Conservation (phyloP, 306 rosid genomes). For the Casuarina glauca region DNA sequence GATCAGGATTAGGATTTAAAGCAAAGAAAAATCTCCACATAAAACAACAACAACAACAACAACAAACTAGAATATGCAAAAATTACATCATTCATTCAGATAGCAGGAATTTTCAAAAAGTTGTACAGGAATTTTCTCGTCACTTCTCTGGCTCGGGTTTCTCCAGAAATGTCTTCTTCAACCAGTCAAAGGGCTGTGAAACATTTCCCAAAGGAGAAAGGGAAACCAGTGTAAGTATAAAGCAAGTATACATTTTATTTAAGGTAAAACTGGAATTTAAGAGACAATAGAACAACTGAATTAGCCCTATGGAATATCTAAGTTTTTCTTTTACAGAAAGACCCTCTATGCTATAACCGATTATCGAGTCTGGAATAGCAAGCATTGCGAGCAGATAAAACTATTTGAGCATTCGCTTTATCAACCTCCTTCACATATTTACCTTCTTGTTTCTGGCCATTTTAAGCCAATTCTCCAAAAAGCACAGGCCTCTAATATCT, state of each 20-base stretch:
- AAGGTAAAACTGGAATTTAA: neutral
- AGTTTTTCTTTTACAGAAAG: too few relatives aligned
- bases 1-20: constrained; percentile 14
- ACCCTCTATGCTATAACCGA: too few relatives aligned
- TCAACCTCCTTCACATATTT: too few relatives aligned
- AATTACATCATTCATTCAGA: constrained; percentile 30
- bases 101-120: constrained; percentile 20
- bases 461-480: too few relatives aligned
- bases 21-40: constrained; percentile 26
- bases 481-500: too few relatives aligned
- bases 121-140: constrained; percentile 26
- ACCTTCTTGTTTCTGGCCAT: too few relatives aligned
- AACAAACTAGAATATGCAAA: neutral
- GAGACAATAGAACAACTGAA: neutral
- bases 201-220: constrained; percentile 12
- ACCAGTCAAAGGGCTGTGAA: constrained; percentile 76
- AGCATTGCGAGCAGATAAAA: too few relatives aligned
- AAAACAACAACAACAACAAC: constrained; percentile 1
- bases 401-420: too few relatives aligned
- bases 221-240: neutral
- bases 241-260: neutral
- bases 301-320: neutral
- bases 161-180: constrained; percentile 75
- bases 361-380: neutral
- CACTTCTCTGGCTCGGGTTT: constrained; percentile 64